These are phyloP conservation scores for Staphylotrichum longicolle DNA, from an alignment of 495 filamentous ascomycete genomes.

Conservation along the genomic window DNA sequence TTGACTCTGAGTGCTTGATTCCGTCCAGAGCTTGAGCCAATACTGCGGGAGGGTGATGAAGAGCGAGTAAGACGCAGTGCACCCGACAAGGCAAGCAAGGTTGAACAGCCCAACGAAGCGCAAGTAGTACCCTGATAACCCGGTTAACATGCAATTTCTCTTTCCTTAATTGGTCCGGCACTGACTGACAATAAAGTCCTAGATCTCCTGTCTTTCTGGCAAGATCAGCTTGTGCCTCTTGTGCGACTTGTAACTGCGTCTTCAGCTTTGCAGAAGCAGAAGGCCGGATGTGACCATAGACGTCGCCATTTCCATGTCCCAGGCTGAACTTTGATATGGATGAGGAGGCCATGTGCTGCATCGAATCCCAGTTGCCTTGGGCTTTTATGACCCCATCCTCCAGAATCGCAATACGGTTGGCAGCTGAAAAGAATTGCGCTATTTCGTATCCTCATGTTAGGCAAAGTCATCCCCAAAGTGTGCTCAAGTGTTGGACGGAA, in stretches of 20 bases:
- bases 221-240: conserved; percentile 15
- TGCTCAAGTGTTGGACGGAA: neutral
- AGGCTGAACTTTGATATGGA: conserved; percentile 25
- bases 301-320: neutral
- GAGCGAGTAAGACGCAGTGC: conserved; percentile 34
- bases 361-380: conserved; percentile 28
- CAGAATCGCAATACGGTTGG: conserved; percentile 29
- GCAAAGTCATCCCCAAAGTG: neutral
- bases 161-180: no score
- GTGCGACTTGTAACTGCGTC: conserved; percentile 2
- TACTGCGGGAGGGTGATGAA: conserved; percentile 40
- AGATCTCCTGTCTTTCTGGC: conserved; percentile 27
- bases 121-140: conserved; percentile 53
- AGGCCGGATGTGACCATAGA: neutral
- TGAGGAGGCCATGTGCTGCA: conserved; percentile 1
- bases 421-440: conserved; percentile 25
- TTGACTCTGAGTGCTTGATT: conserved; percentile 18
- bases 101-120: conserved; percentile 50
- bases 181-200: conserved; percentile 28
- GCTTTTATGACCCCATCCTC: conserved; percentile 21
- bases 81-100: conserved; percentile 41
- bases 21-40: conserved; percentile 44
- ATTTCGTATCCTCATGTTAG: neutral
- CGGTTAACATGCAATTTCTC: no score
- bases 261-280: conserved; percentile 9